Evolutionary conservation across 2,329 filamentous ascomycete genomes (phyloP).

Genomic region (Pseudophaeomoniella oleicola): DNA sequence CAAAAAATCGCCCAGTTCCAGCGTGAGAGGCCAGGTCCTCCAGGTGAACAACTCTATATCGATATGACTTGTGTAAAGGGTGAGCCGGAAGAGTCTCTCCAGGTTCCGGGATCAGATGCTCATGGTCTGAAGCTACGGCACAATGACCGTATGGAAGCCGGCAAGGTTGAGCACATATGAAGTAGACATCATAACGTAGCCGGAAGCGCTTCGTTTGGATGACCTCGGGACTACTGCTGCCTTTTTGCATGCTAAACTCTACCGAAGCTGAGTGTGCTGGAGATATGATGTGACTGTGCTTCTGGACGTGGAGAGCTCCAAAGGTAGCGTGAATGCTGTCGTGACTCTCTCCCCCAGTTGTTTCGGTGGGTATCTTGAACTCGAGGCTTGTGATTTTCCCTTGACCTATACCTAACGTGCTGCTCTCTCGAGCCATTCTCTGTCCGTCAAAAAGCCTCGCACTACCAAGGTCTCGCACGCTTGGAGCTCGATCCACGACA

Average conservation of each 20-base stretch:
- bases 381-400: constrained; percentile 21
- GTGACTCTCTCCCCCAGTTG: no score
- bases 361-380: constrained; percentile 20
- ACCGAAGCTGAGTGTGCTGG: constrained; percentile 1
- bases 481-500: constrained; percentile 20
- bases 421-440: constrained; percentile 22
- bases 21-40: neutral
- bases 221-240: neutral
- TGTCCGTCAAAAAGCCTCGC: constrained; percentile 29
- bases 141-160: constrained; percentile 25
- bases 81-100: constrained; percentile 10
- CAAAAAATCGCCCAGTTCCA: neutral
- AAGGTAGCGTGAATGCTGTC: constrained; percentile 8
- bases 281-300: constrained; percentile 12
- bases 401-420: constrained; percentile 20
- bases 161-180: constrained; percentile 40
- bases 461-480: constrained; percentile 8
- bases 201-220: constrained; percentile 16
- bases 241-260: neutral
- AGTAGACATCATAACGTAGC: constrained; percentile 36
- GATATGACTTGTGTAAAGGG: constrained; percentile 10
- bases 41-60: constrained; percentile 4
- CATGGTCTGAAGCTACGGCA: constrained; percentile 3
- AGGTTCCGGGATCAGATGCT: constrained; percentile 6
- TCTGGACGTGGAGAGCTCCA: constrained; percentile 12